phyloP scores from a whole-genome alignment of 1,284 basidiomycete genomes.

The Moesziomyces parantarcticus region DNA sequence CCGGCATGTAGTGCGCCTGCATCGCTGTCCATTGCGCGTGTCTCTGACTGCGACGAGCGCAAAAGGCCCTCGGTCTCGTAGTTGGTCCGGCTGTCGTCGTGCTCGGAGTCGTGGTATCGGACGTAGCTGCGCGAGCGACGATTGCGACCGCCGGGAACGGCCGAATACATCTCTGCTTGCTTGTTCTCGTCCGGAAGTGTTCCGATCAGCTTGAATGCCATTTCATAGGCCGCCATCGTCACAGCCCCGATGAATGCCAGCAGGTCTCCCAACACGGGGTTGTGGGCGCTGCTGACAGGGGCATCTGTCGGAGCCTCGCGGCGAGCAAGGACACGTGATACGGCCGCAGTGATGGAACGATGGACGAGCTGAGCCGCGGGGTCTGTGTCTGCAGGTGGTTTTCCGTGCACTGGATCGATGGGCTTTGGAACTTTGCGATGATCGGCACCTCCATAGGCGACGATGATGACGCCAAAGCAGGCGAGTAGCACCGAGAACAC shows the following conservation, averaged over 20 bases:
- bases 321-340: constrained; percentile 2
- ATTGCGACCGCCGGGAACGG: constrained; percentile 29
- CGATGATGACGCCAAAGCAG: constrained; percentile 59
- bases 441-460: constrained; percentile 63
- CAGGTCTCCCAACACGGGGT: constrained; percentile 57
- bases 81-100: not conserved
- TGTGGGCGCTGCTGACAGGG: constrained; percentile 31
- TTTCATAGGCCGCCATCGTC: constrained; percentile 66
- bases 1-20: not conserved
- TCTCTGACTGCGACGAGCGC: constrained; percentile 3
- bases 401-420: constrained; percentile 49
- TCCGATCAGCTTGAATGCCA: constrained; percentile 63
- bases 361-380: constrained; percentile 14
- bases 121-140: constrained; percentile 45
- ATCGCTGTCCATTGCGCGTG: constrained; percentile 6
- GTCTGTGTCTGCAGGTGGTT: constrained; percentile 22
- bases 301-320: constrained; percentile 4
- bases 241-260: constrained; percentile 63
- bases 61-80: constrained; percentile 35
- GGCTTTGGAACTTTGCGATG: constrained; percentile 49
- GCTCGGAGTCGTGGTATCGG: constrained; percentile 17
- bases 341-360: constrained; percentile 1
- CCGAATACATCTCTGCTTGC: constrained; percentile 48
- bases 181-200: constrained; percentile 59
- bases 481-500: constrained; percentile 63